Evolutionary conservation across 305 asterid genomes (phyloP).

Genomic region (Rubia peregrina): DNA sequence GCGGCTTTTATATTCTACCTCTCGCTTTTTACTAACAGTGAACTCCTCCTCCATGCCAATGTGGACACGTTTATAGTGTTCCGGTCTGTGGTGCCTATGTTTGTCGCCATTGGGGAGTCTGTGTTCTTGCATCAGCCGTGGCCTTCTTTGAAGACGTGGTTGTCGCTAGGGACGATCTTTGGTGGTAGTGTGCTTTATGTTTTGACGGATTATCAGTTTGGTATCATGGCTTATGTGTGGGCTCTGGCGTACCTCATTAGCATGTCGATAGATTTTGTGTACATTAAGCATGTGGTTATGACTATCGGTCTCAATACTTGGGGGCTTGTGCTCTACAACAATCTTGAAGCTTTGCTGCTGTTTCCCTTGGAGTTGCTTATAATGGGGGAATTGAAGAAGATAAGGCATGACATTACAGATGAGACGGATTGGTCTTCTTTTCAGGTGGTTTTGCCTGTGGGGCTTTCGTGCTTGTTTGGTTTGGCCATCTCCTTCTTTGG

Average conservation of each 20-base stretch:
- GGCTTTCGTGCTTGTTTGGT: slow-evolving; percentile 81
- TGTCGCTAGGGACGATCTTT: slow-evolving; percentile 71
- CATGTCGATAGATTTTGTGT: slow-evolving; percentile 92
- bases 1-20: slow-evolving; percentile 79
- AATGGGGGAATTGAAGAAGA: slow-evolving; percentile 90
- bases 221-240: slow-evolving; percentile 77
- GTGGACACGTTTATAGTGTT: slow-evolving; percentile 88
- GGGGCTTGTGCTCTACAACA: slow-evolving; percentile 94
- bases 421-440: slow-evolving; percentile 69
- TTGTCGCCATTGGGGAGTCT: slow-evolving; percentile 88
- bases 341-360: slow-evolving; percentile 84
- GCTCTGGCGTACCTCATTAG: slow-evolving; percentile 81
- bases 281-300: slow-evolving; percentile 93
- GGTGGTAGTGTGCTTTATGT: slow-evolving; percentile 86
- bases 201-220: slow-evolving; percentile 76
- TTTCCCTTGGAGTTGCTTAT: slow-evolving; percentile 82
- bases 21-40: slow-evolving; percentile 82
- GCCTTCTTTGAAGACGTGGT: slow-evolving; percentile 76
- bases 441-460: slow-evolving; percentile 74
- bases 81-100: slow-evolving; percentile 89
- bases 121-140: slow-evolving; percentile 86
- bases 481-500: slow-evolving; percentile 89
- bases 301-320: slow-evolving; percentile 85
- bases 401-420: slow-evolving; percentile 57
- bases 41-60: slow-evolving; percentile 91